phyloP scores from a whole-genome alignment of 2,329 filamentous ascomycete genomes.

The Scytalidium sp. region DNA sequence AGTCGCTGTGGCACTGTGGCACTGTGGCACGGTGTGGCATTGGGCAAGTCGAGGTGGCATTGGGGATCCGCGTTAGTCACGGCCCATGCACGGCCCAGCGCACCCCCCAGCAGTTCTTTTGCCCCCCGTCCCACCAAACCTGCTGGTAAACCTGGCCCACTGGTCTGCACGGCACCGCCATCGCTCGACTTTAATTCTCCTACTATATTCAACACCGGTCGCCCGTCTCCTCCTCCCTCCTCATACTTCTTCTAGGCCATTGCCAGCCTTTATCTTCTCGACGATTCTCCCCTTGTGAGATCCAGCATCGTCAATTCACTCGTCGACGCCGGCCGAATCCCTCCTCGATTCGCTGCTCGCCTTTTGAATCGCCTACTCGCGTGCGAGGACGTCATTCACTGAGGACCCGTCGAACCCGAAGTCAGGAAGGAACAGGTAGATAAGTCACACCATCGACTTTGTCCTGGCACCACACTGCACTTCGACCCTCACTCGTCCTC shows the following conservation, averaged over 20 bases:
- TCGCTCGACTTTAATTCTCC: background rate
- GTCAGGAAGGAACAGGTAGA: conserved; percentile 24
- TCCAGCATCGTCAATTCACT: conserved; percentile 1
- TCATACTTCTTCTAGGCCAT: conserved; percentile 22
- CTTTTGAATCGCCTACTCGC: background rate
- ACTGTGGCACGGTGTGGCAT: too few species aligned
- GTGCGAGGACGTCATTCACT: conserved; percentile 6
- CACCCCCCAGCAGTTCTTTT: background rate
- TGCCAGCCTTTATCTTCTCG: conserved; percentile 20
- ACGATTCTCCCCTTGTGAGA: conserved; percentile 5
- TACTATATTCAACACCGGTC: conserved; percentile 2
- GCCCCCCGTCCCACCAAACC: background rate
- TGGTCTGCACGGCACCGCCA: background rate
- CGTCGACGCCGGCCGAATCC: background rate
- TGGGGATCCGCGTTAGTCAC: background rate
- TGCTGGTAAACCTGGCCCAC: background rate
- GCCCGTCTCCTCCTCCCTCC: conserved; percentile 8
- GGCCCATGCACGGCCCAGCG: background rate
- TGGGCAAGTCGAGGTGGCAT: too few species aligned
- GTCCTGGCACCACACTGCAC: conserved; percentile 19
- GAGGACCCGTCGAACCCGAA: conserved; percentile 1
- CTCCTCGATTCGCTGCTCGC: background rate
- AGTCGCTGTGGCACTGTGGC: too few species aligned
- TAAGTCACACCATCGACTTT: conserved; percentile 20
- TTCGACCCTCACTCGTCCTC: background rate